Evolutionary conservation across 139 green algal genomes (phyloP).

Genomic region (Edaphochlamys debaryana): DNA sequence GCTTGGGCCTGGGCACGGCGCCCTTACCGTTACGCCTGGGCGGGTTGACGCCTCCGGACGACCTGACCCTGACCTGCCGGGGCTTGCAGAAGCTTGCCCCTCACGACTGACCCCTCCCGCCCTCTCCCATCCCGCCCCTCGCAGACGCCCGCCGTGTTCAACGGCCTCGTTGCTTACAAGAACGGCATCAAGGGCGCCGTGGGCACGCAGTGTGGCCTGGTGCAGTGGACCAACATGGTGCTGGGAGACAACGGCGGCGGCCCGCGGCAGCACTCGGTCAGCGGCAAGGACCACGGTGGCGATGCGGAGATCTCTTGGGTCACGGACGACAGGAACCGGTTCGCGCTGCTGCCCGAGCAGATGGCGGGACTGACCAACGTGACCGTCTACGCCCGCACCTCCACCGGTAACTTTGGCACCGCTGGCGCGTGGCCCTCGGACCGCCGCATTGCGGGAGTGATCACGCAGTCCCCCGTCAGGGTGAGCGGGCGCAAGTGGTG

Average conservation of each 20-base stretch:
- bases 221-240: conserved; percentile 61
- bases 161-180: conserved; percentile 65
- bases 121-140: too few relatives aligned
- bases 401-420: conserved; percentile 35
- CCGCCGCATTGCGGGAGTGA: conserved; percentile 53
- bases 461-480: conserved; percentile 48
- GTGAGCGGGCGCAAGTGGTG: too few relatives aligned
- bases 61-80: too few relatives aligned
- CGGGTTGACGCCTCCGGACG: too few relatives aligned
- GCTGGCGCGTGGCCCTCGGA: conserved; percentile 44
- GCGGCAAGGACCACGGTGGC: conserved; percentile 70
- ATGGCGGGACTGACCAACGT: conserved; percentile 57
- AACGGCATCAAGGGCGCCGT: conserved; percentile 74
- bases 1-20: too few relatives aligned
- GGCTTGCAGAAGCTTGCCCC: too few relatives aligned
- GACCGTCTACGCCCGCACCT: conserved; percentile 50
- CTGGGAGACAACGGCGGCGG: conserved; percentile 66
- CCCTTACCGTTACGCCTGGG: too few relatives aligned
- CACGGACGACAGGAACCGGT: conserved; percentile 49
- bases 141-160: conserved; percentile 53
- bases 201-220: conserved; percentile 50
- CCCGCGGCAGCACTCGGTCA: conserved; percentile 54
- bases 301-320: conserved; percentile 63
- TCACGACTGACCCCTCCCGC: too few relatives aligned
- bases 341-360: conserved; percentile 4